A percentile compares a stretch with the other conserved stretches of the same genome.
These are phyloP conservation scores for Ochetophila trinervis DNA, from an alignment of 306 rosid species.

Conservation along the genomic window DNA sequence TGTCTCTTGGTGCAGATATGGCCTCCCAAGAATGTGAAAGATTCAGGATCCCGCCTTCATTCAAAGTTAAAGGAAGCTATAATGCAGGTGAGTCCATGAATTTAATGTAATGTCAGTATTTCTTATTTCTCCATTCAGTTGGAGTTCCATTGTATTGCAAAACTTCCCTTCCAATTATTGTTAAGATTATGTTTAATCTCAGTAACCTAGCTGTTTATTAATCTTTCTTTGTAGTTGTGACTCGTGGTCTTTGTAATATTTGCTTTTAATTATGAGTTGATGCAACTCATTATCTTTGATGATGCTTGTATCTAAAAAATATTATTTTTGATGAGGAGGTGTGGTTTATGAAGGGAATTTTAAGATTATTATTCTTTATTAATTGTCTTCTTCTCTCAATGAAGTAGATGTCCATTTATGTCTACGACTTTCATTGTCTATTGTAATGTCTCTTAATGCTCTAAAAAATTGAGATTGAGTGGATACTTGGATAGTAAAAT, in stretches of 20 bases:
- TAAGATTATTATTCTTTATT: no score
- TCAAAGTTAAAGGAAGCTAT: constrained; percentile 92
- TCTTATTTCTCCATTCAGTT: neutral
- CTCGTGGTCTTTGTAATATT: no score
- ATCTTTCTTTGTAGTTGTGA: neutral
- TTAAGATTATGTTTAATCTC: neutral
- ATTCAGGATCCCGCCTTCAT: constrained; percentile 85
- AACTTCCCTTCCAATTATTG: constrained; percentile 6
- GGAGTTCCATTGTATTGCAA: neutral
- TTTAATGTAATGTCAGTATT: neutral
- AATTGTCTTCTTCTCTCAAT: no score
- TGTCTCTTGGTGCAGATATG: constrained; percentile 67
- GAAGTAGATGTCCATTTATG: no score
- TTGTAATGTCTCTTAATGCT: no score
- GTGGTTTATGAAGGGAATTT: no score
- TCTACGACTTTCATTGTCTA: no score
- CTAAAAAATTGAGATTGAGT: no score
- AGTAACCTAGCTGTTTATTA: neutral
- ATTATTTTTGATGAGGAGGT: neutral
- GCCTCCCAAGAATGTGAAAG: constrained; percentile 97
- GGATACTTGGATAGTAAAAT: no score
- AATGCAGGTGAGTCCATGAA: constrained; percentile 54
- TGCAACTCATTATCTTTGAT: neutral
- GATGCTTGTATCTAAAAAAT: no score
- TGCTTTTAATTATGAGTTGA: no score